Percentiles rank a stretch among this genome's conserved stretches.
These are phyloP conservation scores for Tetrastigma voinierianum DNA, from an alignment of 164 flowering plant genomes.

Conservation along the genomic window DNA sequence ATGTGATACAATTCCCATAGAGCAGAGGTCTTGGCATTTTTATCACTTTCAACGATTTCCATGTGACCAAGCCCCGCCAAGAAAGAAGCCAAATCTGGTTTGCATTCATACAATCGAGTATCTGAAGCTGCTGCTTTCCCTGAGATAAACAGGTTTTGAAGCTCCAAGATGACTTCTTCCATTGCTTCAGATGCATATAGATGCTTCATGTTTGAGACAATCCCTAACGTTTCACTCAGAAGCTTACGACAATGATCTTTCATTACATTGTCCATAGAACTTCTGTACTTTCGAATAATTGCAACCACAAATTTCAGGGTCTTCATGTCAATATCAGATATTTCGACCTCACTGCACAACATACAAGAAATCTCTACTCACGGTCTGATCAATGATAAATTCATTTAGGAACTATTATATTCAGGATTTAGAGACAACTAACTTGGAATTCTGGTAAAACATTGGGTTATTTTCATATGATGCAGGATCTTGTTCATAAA, in stretches of 20 bases:
- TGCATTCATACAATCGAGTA: slow-evolving; percentile 43
- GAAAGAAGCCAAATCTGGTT: slow-evolving; percentile 66
- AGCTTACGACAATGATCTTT: slow-evolving; percentile 48
- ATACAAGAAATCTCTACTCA: background rate
- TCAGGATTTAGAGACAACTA: too few relatives aligned
- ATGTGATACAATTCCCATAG: slow-evolving; percentile 74
- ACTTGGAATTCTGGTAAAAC: background rate
- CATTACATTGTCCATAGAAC: slow-evolving; percentile 24
- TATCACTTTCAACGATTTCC: slow-evolving; percentile 56
- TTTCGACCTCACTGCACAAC: slow-evolving; percentile 49
- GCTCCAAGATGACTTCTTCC: slow-evolving; percentile 64
- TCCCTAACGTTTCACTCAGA: slow-evolving; percentile 54
- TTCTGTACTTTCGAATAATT: slow-evolving; percentile 38
- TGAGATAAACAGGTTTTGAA: slow-evolving; percentile 59
- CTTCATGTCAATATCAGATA: slow-evolving; percentile 48
- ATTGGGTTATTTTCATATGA: background rate
- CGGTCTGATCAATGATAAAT: background rate
- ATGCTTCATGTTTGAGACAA: slow-evolving; percentile 58
- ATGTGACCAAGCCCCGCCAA: slow-evolving; percentile 67
- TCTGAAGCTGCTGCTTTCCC: slow-evolving; percentile 30
- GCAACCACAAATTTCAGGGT: slow-evolving; percentile 57
- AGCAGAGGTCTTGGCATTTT: slow-evolving; percentile 47
- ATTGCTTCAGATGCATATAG: slow-evolving; percentile 58
- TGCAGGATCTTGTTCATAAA: too few relatives aligned
- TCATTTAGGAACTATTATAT: too few relatives aligned